Percentiles rank a stretch among this genome's conserved stretches.
phyloP scores from a whole-genome alignment of 371 early-diverging fungal species.

The Gilbertella persicaria region DNA sequence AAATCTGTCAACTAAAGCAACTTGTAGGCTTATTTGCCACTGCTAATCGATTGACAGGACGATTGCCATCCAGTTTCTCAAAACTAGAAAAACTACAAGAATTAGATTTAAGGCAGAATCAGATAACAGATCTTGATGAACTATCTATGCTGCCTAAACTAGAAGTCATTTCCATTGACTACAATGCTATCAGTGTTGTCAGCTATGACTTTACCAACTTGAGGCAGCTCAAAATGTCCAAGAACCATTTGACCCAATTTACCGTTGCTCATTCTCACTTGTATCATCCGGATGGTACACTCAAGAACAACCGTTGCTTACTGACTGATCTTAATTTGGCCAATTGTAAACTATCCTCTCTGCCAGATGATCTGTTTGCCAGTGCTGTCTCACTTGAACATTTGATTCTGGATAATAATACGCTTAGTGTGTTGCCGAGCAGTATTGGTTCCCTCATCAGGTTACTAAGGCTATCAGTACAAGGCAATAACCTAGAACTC shows the following conservation, averaged over 20 bases:
- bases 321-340: slow-evolving; percentile 66
- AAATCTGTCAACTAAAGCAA: slow-evolving; percentile 68
- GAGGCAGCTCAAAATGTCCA: slow-evolving; percentile 44
- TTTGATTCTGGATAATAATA: slow-evolving; percentile 72
- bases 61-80: slow-evolving; percentile 66
- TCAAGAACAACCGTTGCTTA: not conserved
- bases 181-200: slow-evolving; percentile 63
- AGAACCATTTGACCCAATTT: slow-evolving; percentile 63
- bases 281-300: slow-evolving; percentile 1
- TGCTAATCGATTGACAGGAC: slow-evolving; percentile 74
- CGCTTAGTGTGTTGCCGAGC: slow-evolving; percentile 67
- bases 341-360: slow-evolving; percentile 68
- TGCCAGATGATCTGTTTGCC: slow-evolving; percentile 66
- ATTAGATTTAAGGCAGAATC: slow-evolving; percentile 77
- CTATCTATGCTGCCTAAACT: slow-evolving; percentile 61
- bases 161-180: slow-evolving; percentile 66
- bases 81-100: slow-evolving; percentile 66
- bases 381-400: slow-evolving; percentile 56
- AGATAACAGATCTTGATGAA: slow-evolving; percentile 64
- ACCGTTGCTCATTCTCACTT: slow-evolving; percentile 17
- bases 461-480: slow-evolving; percentile 61
- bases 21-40: slow-evolving; percentile 68
- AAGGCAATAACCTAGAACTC: slow-evolving; percentile 69
- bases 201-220: slow-evolving; percentile 45
- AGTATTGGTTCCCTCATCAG: slow-evolving; percentile 59